These are phyloP conservation scores for Fraxinus ornus DNA, from an alignment of 305 asterid species.

Conservation along the genomic window DNA sequence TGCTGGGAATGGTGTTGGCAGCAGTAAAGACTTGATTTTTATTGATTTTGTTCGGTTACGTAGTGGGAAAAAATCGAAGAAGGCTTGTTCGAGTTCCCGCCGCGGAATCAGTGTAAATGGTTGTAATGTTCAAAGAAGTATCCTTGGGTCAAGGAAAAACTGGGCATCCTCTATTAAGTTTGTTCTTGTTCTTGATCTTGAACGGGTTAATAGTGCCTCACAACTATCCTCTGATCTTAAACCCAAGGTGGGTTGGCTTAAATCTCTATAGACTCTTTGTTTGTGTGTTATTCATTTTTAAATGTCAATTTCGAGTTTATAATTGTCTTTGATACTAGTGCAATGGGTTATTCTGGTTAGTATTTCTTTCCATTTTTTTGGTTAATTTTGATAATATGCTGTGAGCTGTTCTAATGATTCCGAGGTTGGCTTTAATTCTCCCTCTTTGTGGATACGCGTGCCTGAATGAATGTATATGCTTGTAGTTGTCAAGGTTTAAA, in stretches of 20 bases:
- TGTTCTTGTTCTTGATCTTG: slow-evolving; percentile 52
- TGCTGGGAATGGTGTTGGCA: slow-evolving; percentile 32
- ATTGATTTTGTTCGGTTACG: slow-evolving; percentile 50
- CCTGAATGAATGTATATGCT: background rate
- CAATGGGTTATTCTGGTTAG: background rate
- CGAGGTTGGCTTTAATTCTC: background rate
- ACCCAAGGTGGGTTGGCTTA: slow-evolving; percentile 39
- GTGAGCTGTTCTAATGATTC: background rate
- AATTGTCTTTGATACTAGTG: background rate
- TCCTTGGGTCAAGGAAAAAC: slow-evolving; percentile 29
- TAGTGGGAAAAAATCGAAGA: slow-evolving; percentile 35
- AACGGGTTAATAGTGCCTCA: slow-evolving; percentile 33
- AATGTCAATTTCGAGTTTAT: too few relatives aligned
- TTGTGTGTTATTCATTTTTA: background rate
- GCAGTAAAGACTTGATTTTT: slow-evolving; percentile 36
- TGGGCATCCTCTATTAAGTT: slow-evolving; percentile 44
- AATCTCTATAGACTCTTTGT: background rate
- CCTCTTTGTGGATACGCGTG: background rate
- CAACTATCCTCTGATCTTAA: slow-evolving; percentile 33
- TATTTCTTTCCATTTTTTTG: background rate
- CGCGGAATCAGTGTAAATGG: slow-evolving; percentile 26
- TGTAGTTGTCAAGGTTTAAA: background rate
- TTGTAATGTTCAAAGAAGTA: slow-evolving; percentile 31
- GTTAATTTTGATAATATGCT: background rate
- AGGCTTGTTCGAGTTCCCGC: slow-evolving; percentile 26